Conservation (phyloP, 345 rosid genomes). For the Salix koriyanagi region DNA sequence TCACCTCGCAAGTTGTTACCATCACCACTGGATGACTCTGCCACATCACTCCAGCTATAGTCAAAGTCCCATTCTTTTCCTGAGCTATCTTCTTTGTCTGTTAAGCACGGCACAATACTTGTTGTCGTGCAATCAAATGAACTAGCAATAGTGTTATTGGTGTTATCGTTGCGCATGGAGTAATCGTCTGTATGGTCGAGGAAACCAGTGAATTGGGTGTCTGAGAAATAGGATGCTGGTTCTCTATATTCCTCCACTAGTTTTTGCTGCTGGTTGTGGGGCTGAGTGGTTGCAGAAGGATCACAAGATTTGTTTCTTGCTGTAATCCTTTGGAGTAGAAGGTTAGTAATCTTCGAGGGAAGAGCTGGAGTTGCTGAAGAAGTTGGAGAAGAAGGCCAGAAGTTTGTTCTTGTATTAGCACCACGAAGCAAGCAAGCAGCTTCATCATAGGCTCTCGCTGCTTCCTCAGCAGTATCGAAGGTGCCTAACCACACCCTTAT, state of each 20-base stretch:
- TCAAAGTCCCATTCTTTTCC: constrained; percentile 19
- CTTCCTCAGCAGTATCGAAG: constrained; percentile 51
- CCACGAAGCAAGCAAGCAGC: constrained; percentile 55
- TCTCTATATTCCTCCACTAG: constrained; percentile 16
- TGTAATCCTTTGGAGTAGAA: constrained; percentile 50
- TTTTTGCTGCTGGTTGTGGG: constrained; percentile 2
- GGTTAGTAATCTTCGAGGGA: constrained; percentile 50
- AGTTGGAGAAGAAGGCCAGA: constrained; percentile 49
- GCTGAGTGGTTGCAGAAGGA: constrained; percentile 7
- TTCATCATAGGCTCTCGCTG: constrained; percentile 62
- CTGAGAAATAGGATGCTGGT: constrained; percentile 21
- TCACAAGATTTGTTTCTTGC: constrained; percentile 31
- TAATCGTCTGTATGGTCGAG: constrained; percentile 39
- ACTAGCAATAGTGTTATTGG: background rate
- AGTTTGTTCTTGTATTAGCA: constrained; percentile 47
- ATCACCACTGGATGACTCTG: constrained; percentile 22
- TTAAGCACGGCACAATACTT: constrained; percentile 36
- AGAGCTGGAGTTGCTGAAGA: constrained; percentile 41
- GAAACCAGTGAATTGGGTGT: constrained; percentile 36
- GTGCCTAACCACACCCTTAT: constrained; percentile 55
- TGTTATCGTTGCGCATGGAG: background rate
- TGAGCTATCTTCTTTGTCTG: constrained; percentile 20
- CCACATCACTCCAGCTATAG: constrained; percentile 21
- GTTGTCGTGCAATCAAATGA: constrained; percentile 17
- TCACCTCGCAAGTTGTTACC: constrained; percentile 13